Evolutionary conservation across 768 basidiomycete genomes (phyloP).

Genomic region (Floccularia luteovirens): DNA sequence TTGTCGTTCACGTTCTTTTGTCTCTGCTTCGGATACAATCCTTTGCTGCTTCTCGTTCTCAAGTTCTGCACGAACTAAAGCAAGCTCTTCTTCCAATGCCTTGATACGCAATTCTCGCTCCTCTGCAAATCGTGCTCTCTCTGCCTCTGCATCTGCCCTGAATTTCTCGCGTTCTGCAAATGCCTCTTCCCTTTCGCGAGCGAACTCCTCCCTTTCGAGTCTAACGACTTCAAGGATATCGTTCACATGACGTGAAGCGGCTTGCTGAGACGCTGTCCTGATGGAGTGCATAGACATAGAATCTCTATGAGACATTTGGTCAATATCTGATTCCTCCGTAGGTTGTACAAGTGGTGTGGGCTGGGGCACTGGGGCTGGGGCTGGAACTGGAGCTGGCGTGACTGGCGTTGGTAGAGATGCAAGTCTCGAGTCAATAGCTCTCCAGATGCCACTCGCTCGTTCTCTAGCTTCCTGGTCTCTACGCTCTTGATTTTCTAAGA

Average conservation of each 20-base stretch:
- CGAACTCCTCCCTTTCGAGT: slow-evolving; percentile 52
- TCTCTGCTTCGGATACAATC: slow-evolving; percentile 51
- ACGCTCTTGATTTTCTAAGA: slow-evolving; percentile 49
- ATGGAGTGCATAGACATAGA: slow-evolving; percentile 28
- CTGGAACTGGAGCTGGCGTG: slow-evolving; percentile 8
- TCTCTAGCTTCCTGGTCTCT: slow-evolving; percentile 50
- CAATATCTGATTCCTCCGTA: slow-evolving; percentile 19
- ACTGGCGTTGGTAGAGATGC: slow-evolving; percentile 23
- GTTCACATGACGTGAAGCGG: slow-evolving; percentile 45
- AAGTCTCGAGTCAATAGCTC: slow-evolving; percentile 29
- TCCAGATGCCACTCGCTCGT: slow-evolving; percentile 38
- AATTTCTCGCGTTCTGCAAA: slow-evolving; percentile 48
- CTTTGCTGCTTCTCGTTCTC: slow-evolving; percentile 56
- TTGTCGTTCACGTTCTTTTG: slow-evolving; percentile 49
- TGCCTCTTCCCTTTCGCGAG: slow-evolving; percentile 44
- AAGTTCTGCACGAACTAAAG: slow-evolving; percentile 47
- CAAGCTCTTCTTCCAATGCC: slow-evolving; percentile 58
- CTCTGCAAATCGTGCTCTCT: slow-evolving; percentile 34
- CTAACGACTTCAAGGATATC: slow-evolving; percentile 54
- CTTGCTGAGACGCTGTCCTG: slow-evolving; percentile 38
- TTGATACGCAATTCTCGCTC: slow-evolving; percentile 49
- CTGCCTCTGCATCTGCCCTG: slow-evolving; percentile 40
- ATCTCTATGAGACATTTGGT: slow-evolving; percentile 28
- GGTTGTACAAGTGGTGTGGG: slow-evolving; percentile 3
- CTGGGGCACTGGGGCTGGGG: slow-evolving; percentile 1